Conservation (phyloP, 495 filamentous ascomycete genomes). For the Rhypophila decipiens region DNA sequence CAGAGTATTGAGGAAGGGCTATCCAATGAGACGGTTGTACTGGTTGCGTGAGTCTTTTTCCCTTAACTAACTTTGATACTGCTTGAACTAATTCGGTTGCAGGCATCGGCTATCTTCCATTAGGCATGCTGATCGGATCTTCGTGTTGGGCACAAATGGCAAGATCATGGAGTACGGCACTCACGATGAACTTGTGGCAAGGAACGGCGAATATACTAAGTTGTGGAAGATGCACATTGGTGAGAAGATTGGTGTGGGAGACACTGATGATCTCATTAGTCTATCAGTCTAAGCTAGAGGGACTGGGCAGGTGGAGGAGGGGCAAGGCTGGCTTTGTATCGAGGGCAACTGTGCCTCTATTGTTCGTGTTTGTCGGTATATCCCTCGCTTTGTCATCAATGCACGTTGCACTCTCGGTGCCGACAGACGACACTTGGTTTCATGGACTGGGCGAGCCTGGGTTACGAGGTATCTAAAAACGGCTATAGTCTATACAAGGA, state of each 20-base stretch:
- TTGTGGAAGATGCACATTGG: neutral
- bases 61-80: no score
- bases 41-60: no score
- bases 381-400: conserved; percentile 9
- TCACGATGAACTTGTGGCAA: neutral
- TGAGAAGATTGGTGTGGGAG: neutral
- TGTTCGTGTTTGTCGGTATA: conserved; percentile 9
- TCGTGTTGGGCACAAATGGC: neutral
- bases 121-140: no score
- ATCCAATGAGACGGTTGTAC: no score
- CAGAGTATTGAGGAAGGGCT: no score
- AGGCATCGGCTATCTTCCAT: no score
- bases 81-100: no score
- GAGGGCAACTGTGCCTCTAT: conserved; percentile 6
- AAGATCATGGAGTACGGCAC: neutral
- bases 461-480: conserved; percentile 1
- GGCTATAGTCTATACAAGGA: no score
- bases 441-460: conserved; percentile 3
- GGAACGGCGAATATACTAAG: neutral
- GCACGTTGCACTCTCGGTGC: conserved; percentile 8
- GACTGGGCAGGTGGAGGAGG: no score
- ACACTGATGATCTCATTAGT: neutral
- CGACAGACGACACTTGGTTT: conserved; percentile 1
- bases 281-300: no score
- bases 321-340: conserved; percentile 2